A percentile compares a stretch with the other conserved stretches of the same genome.
phyloP scores from a whole-genome alignment of 345 rosid genomes.

The Dipteronia sinensis region DNA sequence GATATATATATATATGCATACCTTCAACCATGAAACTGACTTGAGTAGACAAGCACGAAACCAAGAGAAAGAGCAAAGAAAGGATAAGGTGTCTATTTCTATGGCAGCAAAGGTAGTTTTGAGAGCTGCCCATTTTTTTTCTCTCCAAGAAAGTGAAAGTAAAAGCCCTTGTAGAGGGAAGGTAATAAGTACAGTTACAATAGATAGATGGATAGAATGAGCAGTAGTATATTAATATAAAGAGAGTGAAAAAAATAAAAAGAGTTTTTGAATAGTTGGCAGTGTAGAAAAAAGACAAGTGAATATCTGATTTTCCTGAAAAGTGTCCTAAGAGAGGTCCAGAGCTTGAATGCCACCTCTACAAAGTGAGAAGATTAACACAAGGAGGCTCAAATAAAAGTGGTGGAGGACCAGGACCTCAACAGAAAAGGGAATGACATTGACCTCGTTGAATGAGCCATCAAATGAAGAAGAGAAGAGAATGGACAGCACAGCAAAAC shows the following conservation, averaged over 20 bases:
- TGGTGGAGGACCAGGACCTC: conserved; percentile 26
- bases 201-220: not conserved
- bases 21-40: conserved; percentile 40
- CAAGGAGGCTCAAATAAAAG: conserved; percentile 21
- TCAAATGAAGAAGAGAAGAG: conserved; percentile 5
- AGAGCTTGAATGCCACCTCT: conserved; percentile 37
- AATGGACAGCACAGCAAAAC: conserved; percentile 3
- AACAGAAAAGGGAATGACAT: conserved; percentile 39
- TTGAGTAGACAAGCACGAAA: conserved; percentile 30
- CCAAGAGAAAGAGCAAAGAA: conserved; percentile 37
- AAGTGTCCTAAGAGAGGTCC: conserved; percentile 29
- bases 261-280: conserved; percentile 19
- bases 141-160: not conserved
- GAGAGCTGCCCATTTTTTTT: conserved; percentile 39
- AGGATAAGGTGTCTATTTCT: conserved; percentile 31
- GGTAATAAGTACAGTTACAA: not conserved
- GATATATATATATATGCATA: conserved; percentile 8
- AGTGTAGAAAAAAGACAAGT: conserved; percentile 14
- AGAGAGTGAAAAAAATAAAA: conserved; percentile 2
- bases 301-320: conserved; percentile 29
- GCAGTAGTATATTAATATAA: conserved; percentile 8
- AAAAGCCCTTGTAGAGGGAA: not conserved
- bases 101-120: conserved; percentile 24
- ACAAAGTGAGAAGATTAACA: conserved; percentile 28
- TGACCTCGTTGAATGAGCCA: conserved; percentile 45